A percentile compares a stretch with the other conserved stretches of the same genome.
Conservation (phyloP, 768 basidiomycete species). For the Psilocybe tampanensis region DNA sequence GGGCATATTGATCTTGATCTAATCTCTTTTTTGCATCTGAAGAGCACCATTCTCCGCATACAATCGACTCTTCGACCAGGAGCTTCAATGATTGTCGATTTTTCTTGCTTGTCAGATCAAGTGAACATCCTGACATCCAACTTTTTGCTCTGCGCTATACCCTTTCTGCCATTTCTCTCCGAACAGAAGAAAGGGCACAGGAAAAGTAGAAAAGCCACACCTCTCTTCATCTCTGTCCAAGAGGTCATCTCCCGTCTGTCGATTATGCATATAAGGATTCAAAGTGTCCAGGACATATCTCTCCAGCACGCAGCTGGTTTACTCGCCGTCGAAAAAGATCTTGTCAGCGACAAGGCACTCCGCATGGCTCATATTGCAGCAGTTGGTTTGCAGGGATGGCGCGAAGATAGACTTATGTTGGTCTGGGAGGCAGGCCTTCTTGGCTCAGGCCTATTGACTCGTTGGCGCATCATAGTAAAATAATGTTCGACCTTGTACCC, state of each 20-base stretch:
- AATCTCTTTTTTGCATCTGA: conserved; percentile 24
- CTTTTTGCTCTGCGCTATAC: conserved; percentile 45
- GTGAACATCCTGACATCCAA: conserved; percentile 34
- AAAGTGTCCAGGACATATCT: conserved; percentile 43
- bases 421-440: conserved; percentile 58
- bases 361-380: conserved; percentile 32
- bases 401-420: conserved; percentile 47
- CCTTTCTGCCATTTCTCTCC: conserved; percentile 31
- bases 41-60: conserved; percentile 23
- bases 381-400: conserved; percentile 40
- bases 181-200: background rate
- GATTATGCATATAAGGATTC: conserved; percentile 23
- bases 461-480: conserved; percentile 47
- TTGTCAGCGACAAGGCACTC: conserved; percentile 27
- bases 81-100: conserved; percentile 26
- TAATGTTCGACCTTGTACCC: conserved; percentile 1
- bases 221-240: conserved; percentile 39
- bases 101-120: conserved; percentile 39
- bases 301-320: conserved; percentile 29
- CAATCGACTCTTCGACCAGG: conserved; percentile 20
- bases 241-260: conserved; percentile 39
- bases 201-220: conserved; percentile 33
- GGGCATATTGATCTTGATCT: conserved; percentile 17
- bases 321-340: conserved; percentile 21
- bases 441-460: conserved; percentile 40